Percentiles rank a stretch among this genome's conserved stretches.
These are phyloP conservation scores for Fusarium buharicum DNA, from an alignment of 2,329 filamentous ascomycete genomes.

Conservation along the genomic window DNA sequence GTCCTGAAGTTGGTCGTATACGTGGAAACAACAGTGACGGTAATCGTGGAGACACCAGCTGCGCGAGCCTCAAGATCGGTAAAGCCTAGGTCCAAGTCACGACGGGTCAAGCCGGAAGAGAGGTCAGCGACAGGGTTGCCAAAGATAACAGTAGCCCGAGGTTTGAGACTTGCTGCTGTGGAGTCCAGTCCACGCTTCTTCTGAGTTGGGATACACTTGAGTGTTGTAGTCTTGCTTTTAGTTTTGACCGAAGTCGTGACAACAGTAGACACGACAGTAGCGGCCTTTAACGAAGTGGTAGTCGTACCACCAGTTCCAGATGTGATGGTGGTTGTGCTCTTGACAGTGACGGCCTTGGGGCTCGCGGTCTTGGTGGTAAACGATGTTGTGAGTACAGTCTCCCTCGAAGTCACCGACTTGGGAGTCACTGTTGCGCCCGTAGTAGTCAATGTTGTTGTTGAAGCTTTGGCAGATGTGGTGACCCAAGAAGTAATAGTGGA, in stretches of 20 bases:
- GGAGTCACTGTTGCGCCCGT: conserved; percentile 37
- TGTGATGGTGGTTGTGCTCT: conserved; percentile 36
- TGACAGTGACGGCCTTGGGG: conserved; percentile 35
- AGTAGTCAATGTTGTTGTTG: conserved; percentile 28
- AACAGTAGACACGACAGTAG: conserved; percentile 34
- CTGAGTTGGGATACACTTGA: conserved; percentile 35
- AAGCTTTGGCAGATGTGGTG: conserved; percentile 28
- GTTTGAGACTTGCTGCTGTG: not conserved
- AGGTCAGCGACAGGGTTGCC: conserved; percentile 25
- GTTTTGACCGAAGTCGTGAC: conserved; percentile 39
- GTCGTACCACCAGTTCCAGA: conserved; percentile 33
- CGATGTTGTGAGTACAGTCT: conserved; percentile 24
- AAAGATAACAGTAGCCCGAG: conserved; percentile 21
- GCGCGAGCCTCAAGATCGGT: conserved; percentile 24
- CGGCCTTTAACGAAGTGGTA: conserved; percentile 38
- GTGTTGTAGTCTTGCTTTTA: conserved; percentile 33
- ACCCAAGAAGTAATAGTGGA: conserved; percentile 32
- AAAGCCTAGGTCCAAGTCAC: conserved; percentile 19
- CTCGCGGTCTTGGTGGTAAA: conserved; percentile 31
- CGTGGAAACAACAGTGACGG: conserved; percentile 22
- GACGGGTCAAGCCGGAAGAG: conserved; percentile 13
- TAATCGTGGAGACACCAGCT: conserved; percentile 18
- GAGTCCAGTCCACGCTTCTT: conserved; percentile 24
- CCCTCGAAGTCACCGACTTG: conserved; percentile 36
- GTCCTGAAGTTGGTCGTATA: conserved; percentile 34